Evolutionary conservation across 2,329 filamentous ascomycete species (phyloP).

Genomic region (Claviceps sp.): DNA sequence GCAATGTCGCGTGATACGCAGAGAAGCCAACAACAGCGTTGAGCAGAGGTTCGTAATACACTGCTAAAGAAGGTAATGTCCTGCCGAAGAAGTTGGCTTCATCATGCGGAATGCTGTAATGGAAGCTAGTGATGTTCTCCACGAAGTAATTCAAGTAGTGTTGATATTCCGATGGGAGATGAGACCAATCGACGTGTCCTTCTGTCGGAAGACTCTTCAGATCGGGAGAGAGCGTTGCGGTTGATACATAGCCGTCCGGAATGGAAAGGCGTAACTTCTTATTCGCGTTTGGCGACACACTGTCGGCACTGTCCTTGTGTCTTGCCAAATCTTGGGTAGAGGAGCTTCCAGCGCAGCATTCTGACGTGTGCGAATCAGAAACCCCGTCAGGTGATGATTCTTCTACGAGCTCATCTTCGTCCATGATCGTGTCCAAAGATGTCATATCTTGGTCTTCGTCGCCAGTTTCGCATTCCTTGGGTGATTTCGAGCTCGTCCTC

Average conservation of each 20-base stretch:
- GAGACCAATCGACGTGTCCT: constrained; percentile 34
- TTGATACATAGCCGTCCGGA: constrained; percentile 27
- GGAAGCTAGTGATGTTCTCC: constrained; percentile 64
- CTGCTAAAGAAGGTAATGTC: constrained; percentile 56
- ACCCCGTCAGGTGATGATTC: constrained; percentile 8
- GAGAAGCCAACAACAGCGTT: constrained; percentile 82
- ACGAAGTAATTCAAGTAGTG: constrained; percentile 69
- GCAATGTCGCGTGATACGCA: constrained; percentile 70
- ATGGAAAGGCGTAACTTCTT: constrained; percentile 36
- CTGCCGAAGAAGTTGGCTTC: constrained; percentile 59
- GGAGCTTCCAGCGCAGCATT: constrained; percentile 24
- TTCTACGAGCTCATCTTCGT: constrained; percentile 37
- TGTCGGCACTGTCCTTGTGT: constrained; percentile 35
- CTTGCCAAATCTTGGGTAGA: constrained; percentile 21
- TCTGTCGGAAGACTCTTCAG: constrained; percentile 10
- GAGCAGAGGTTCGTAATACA: constrained; percentile 64
- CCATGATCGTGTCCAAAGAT: constrained; percentile 36
- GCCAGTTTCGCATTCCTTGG: constrained; percentile 37
- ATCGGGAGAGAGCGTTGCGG: constrained; percentile 14
- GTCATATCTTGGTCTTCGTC: constrained; percentile 27
- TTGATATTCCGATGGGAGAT: constrained; percentile 55
- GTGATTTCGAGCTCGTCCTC: constrained; percentile 37
- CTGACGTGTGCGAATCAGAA: constrained; percentile 10
- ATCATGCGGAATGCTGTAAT: constrained; percentile 68
- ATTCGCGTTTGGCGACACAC: constrained; percentile 37